phyloP scores from a whole-genome alignment of 768 basidiomycete species.

The Flagelloscypha sp. region DNA sequence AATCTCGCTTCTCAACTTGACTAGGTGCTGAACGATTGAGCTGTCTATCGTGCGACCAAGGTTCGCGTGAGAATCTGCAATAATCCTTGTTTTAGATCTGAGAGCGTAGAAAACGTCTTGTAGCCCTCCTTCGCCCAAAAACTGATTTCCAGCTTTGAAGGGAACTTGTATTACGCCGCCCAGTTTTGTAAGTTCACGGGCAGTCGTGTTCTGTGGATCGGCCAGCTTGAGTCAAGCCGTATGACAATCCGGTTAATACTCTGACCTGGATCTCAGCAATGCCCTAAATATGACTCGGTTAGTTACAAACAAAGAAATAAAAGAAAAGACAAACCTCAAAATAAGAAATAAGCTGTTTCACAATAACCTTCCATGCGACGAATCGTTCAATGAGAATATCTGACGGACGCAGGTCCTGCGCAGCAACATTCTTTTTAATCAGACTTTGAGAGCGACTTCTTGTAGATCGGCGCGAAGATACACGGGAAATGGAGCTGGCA shows the following conservation, averaged over 20 bases:
- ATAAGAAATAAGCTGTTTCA: constrained; percentile 91
- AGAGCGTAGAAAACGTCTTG: constrained; percentile 90
- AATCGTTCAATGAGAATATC: constrained; percentile 96
- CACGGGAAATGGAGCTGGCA: constrained; percentile 64
- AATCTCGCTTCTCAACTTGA: constrained; percentile 91
- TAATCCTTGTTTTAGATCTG: constrained; percentile 85
- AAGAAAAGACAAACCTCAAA: constrained; percentile 46
- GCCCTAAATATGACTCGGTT: constrained; percentile 21
- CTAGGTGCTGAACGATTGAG: constrained; percentile 94
- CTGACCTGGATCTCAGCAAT: constrained; percentile 32
- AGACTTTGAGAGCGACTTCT: constrained; percentile 76
- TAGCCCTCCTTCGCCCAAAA: constrained; percentile 93
- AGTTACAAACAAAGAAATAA: neutral
- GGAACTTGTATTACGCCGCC: constrained; percentile 96
- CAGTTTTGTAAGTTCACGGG: constrained; percentile 87
- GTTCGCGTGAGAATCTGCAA: constrained; percentile 95
- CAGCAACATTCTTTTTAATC: constrained; percentile 90
- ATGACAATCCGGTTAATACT: no score
- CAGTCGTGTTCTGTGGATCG: constrained; percentile 93
- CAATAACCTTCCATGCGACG: constrained; percentile 91
- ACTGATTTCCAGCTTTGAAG: constrained; percentile 92
- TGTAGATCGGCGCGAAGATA: constrained; percentile 58
- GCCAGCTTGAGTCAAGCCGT: no score
- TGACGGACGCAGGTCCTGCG: constrained; percentile 83
- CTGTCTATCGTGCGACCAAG: constrained; percentile 93